phyloP scores from a whole-genome alignment of 306 rosid species.

The barrel medic (Medicago truncatula) region DNA sequence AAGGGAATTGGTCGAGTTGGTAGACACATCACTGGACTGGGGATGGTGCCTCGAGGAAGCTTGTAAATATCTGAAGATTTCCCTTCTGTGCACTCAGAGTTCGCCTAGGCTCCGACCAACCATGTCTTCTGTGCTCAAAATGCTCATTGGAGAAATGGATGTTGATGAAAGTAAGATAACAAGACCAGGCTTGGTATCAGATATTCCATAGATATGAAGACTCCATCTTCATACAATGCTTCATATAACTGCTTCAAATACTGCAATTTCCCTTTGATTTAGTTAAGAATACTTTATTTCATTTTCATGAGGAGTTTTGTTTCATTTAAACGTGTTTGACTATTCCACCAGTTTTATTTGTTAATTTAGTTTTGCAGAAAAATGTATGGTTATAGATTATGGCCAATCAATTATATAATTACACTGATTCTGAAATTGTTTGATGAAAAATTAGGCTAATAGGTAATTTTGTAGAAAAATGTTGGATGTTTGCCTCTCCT shows the following conservation, averaged over 20 bases:
- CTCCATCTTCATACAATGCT: slow-evolving; percentile 43
- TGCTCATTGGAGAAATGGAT: slow-evolving; percentile 66
- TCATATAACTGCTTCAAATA: slow-evolving; percentile 53
- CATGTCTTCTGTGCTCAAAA: slow-evolving; percentile 83
- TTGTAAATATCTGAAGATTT: slow-evolving; percentile 67
- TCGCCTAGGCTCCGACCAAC: slow-evolving; percentile 76
- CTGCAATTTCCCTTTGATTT: slow-evolving; percentile 33
- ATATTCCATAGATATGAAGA: slow-evolving; percentile 47
- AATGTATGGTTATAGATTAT: too few relatives aligned
- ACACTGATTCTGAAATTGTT: too few relatives aligned
- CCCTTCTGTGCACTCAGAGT: slow-evolving; percentile 90
- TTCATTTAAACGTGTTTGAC: slow-evolving; percentile 35
- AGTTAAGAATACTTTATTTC: slow-evolving; percentile 42
- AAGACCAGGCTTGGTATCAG: slow-evolving; percentile 85
- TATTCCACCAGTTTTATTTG: too few relatives aligned
- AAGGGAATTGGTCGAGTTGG: slow-evolving; percentile 57
- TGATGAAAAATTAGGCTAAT: too few relatives aligned
- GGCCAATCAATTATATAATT: too few relatives aligned
- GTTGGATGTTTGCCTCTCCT: too few relatives aligned
- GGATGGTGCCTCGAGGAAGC: slow-evolving; percentile 77
- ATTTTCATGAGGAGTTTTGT: slow-evolving; percentile 36
- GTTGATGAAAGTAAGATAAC: slow-evolving; percentile 55
- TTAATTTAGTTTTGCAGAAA: too few relatives aligned
- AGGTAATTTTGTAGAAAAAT: too few relatives aligned
- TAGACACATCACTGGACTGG: slow-evolving; percentile 68